Evolutionary conservation across 225 moss, liverwort and hornwort genomes (phyloP).

Genomic region (Ulota crispa): DNA sequence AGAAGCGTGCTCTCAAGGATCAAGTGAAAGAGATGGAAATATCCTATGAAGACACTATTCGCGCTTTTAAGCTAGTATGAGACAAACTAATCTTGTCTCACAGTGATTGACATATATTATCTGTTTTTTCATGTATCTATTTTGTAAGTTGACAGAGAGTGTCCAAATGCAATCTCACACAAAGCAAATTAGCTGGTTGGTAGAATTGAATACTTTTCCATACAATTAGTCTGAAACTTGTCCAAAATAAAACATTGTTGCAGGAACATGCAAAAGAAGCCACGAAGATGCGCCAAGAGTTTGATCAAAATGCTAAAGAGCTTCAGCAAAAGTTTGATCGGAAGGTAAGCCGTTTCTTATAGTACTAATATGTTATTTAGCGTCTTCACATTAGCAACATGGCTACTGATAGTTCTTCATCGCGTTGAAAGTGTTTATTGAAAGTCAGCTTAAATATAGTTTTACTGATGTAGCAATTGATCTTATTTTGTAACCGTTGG

Average conservation of each 20-base stretch:
- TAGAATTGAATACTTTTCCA: background rate
- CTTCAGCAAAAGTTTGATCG: slow-evolving; percentile 73
- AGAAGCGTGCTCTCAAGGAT: slow-evolving; percentile 74
- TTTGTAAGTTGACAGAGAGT: background rate
- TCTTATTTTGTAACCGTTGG: background rate
- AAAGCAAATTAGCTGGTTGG: background rate
- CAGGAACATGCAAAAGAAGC: slow-evolving; percentile 92
- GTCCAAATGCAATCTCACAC: background rate
- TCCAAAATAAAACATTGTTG: background rate
- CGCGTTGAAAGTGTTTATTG: background rate
- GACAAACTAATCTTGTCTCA: background rate
- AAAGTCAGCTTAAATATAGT: background rate
- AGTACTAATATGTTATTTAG: background rate
- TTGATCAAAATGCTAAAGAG: slow-evolving; percentile 77
- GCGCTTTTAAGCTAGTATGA: slow-evolving; percentile 68
- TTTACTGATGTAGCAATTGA: background rate
- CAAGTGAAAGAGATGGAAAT: slow-evolving; percentile 72
- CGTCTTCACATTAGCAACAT: background rate
- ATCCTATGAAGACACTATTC: slow-evolving; percentile 75
- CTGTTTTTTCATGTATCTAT: background rate
- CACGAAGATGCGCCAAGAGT: slow-evolving; percentile 90
- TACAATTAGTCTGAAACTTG: background rate
- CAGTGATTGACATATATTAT: background rate
- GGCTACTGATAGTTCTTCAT: background rate
- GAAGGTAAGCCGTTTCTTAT: slow-evolving; percentile 31